Evolutionary conservation across 768 basidiomycete genomes (phyloP).

Genomic region (Lyophyllum decastes): DNA sequence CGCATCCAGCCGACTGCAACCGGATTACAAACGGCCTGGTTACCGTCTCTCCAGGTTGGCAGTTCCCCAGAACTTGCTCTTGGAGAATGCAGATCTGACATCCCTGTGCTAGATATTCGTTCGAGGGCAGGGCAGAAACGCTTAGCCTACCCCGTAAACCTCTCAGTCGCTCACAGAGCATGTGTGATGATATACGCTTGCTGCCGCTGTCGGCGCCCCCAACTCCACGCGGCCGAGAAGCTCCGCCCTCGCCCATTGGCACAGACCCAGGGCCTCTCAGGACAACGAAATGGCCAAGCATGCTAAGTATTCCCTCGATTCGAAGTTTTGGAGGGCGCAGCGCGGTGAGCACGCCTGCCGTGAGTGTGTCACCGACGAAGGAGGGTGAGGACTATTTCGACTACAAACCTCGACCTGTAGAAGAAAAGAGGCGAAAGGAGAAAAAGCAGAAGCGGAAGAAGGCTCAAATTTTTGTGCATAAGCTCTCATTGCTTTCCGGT

Average conservation of each 20-base stretch:
- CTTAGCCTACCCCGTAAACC: not conserved
- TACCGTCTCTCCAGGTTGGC: conserved; percentile 63
- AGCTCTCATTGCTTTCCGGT: conserved; percentile 22
- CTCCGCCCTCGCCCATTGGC: conserved; percentile 12
- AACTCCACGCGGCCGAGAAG: not conserved
- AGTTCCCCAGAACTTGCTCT: not conserved
- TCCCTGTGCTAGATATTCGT: conserved; percentile 23
- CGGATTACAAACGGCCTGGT: conserved; percentile 63
- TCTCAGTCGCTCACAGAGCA: not conserved
- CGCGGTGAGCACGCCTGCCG: conserved; percentile 24
- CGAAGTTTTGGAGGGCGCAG: conserved; percentile 20
- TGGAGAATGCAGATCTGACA: not conserved
- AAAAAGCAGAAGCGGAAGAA: conserved; percentile 62
- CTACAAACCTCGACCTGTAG: conserved; percentile 9
- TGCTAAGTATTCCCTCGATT: conserved; percentile 26
- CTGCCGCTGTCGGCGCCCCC: not conserved
- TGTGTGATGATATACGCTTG: not conserved
- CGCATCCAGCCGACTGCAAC: conserved; percentile 44
- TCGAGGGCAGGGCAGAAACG: conserved; percentile 15
- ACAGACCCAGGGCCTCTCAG: conserved; percentile 10
- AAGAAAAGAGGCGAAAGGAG: conserved; percentile 37
- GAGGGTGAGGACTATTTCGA: conserved; percentile 21
- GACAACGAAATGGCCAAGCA: conserved; percentile 1
- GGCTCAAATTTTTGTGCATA: conserved; percentile 69
- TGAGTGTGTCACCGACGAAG: conserved; percentile 29